Evolutionary conservation across 176 grass and related monocot genomes (phyloP).

Genomic region (Ensete ventricosum): DNA sequence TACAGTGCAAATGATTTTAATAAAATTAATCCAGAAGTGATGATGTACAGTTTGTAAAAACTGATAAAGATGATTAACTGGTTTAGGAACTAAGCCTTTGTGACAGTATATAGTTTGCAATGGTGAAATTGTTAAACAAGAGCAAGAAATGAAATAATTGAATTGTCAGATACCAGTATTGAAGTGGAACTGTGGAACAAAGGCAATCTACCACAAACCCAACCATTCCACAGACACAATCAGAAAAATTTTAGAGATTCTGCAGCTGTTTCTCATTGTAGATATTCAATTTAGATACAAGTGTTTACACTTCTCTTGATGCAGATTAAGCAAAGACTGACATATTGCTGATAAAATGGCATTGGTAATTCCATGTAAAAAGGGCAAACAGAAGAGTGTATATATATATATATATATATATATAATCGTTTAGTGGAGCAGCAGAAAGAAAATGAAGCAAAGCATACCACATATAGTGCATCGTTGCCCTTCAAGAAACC

Average conservation of each 20-base stretch:
- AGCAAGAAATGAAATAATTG: not conserved
- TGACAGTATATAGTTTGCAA: too few relatives aligned
- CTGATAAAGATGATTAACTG: not conserved
- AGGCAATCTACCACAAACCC: not conserved
- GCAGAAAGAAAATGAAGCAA: slow-evolving; percentile 17
- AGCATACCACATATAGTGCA: slow-evolving; percentile 84
- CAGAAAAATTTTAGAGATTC: not conserved
- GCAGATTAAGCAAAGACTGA: not conserved
- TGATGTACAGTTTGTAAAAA: not conserved
- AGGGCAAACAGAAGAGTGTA: not conserved
- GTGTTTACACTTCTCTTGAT: not conserved
- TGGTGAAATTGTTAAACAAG: too few relatives aligned
- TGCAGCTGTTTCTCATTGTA: not conserved
- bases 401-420: not conserved
- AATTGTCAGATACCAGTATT: not conserved
- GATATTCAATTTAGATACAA: not conserved
- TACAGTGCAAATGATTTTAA: not conserved
- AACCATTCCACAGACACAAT: not conserved
- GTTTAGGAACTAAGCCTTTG: not conserved
- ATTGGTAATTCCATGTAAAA: not conserved
- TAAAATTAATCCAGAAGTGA: not conserved
- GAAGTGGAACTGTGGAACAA: not conserved
- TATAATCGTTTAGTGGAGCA: not conserved
- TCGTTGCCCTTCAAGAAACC: slow-evolving; percentile 77
- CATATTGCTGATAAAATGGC: not conserved